A percentile compares a stretch with the other conserved stretches of the same genome.
Conservation (phyloP, 345 rosid species). For the Anacardium occidentale region DNA sequence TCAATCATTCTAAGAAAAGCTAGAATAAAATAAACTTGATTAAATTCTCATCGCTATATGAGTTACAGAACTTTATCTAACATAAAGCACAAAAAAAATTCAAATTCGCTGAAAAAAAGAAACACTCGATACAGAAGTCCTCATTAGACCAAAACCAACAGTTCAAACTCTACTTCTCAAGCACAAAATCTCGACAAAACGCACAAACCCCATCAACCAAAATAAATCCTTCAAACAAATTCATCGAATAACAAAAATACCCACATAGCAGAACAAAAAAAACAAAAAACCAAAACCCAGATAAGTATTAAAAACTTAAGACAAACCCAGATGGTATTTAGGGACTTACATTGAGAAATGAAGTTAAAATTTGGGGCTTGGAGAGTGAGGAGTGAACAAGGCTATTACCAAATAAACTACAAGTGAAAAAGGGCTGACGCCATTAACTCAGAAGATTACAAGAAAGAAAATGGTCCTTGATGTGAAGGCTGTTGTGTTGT, state of each 20-base stretch:
- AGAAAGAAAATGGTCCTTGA: not conserved
- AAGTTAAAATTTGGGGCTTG: constrained; percentile 29
- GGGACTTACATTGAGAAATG: constrained; percentile 50
- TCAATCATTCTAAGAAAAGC: not conserved
- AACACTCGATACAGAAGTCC: not conserved
- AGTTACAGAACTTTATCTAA: not conserved
- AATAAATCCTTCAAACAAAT: constrained; percentile 11
- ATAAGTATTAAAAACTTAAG: constrained; percentile 12
- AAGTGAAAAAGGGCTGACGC: constrained; percentile 51
- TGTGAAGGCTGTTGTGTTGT: not conserved
- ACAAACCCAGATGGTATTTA: constrained; percentile 5
- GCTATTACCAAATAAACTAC: constrained; percentile 47
- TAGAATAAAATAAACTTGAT: not conserved
- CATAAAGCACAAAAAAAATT: not conserved
- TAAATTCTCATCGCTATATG: not conserved
- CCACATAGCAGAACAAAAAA: constrained; percentile 16
- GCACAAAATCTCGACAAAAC: not conserved
- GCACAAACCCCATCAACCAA: constrained; percentile 6
- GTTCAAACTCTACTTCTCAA: not conserved
- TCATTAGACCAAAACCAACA: not conserved
- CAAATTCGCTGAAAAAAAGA: not conserved
- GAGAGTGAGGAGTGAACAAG: constrained; percentile 34
- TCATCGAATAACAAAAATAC: constrained; percentile 5
- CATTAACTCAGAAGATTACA: constrained; percentile 42
- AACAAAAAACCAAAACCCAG: constrained; percentile 7